Evolutionary conservation across 2,329 filamentous ascomycete species (phyloP).

Genomic region (Colletotrichum tropicale): DNA sequence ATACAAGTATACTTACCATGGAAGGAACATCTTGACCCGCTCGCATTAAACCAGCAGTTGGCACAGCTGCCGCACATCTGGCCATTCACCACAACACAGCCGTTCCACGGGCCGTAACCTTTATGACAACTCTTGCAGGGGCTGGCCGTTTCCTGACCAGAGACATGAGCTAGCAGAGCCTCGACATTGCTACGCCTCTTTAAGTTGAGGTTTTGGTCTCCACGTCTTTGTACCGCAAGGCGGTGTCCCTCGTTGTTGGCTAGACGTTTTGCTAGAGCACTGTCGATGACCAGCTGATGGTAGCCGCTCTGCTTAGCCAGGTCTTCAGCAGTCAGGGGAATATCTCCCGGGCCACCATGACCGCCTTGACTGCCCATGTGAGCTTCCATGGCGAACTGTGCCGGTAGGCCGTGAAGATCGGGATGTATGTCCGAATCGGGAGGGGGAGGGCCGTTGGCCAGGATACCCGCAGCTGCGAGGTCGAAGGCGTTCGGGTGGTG

Average conservation of each 20-base stretch:
- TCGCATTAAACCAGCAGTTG: constrained; percentile 69
- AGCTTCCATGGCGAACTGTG: constrained; percentile 24
- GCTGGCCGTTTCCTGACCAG: constrained; percentile 50
- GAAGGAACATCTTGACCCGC: constrained; percentile 63
- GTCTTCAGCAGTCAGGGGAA: constrained; percentile 45
- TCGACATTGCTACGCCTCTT: constrained; percentile 65
- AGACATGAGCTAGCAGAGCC: constrained; percentile 61
- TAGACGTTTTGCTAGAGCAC: constrained; percentile 59
- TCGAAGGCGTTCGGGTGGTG: constrained; percentile 28
- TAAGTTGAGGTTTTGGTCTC: constrained; percentile 60
- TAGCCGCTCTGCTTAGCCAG: constrained; percentile 55
- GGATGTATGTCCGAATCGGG: constrained; percentile 27
- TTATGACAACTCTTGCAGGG: constrained; percentile 66
- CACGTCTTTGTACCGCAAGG: constrained; percentile 55
- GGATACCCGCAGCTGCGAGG: constrained; percentile 32
- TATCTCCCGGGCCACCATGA: background rate
- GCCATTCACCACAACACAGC: constrained; percentile 63
- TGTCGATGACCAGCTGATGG: constrained; percentile 51
- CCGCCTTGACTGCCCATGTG: constrained; percentile 19
- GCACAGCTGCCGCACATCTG: constrained; percentile 67
- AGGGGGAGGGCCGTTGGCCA: constrained; percentile 30
- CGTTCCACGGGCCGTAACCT: constrained; percentile 63
- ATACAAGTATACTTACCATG: constrained; percentile 48
- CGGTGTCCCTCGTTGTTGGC: constrained; percentile 53
- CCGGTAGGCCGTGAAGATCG: constrained; percentile 28